Conservation (phyloP, 306 rosid genomes). For the Castanea crenata region DNA sequence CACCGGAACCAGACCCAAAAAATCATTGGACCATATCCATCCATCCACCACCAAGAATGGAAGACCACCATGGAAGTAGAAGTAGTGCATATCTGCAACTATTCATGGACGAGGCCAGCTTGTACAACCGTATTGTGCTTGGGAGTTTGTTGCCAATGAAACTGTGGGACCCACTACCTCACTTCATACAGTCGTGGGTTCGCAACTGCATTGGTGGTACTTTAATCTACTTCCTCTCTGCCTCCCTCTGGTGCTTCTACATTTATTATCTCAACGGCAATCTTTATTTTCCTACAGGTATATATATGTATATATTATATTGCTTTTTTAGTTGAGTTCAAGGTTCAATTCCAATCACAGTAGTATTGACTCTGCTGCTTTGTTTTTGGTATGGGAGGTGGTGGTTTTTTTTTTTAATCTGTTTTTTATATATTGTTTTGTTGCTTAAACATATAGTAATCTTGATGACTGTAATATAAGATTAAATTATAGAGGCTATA, state of each 20-base stretch:
- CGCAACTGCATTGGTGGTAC: constrained; percentile 78
- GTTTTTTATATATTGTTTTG: not conserved
- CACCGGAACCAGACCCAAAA: not conserved
- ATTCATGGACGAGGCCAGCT: constrained; percentile 58
- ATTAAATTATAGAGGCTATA: not conserved
- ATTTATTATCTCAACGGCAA: constrained; percentile 71
- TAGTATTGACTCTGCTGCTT: too few species aligned
- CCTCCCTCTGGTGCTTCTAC: constrained; percentile 72
- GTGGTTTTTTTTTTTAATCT: constrained; percentile 10
- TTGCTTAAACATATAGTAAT: not conserved
- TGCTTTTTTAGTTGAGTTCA: not conserved
- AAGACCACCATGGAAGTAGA: not conserved
- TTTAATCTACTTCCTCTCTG: constrained; percentile 61
- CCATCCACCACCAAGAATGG: constrained; percentile 19
- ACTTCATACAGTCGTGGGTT: constrained; percentile 74
- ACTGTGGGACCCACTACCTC: constrained; percentile 63
- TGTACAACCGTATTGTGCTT: constrained; percentile 73
- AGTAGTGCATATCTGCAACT: constrained; percentile 24
- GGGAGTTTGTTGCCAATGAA: constrained; percentile 39
- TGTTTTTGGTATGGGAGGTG: not conserved
- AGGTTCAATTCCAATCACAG: too few species aligned
- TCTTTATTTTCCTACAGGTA: constrained; percentile 74
- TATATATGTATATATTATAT: not conserved
- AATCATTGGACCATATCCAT: not conserved
- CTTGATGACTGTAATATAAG: not conserved